A percentile compares a stretch with the other conserved stretches of the same genome.
Conservation (phyloP, 169 alveolate species). For the Plasmodium sp. region DNA sequence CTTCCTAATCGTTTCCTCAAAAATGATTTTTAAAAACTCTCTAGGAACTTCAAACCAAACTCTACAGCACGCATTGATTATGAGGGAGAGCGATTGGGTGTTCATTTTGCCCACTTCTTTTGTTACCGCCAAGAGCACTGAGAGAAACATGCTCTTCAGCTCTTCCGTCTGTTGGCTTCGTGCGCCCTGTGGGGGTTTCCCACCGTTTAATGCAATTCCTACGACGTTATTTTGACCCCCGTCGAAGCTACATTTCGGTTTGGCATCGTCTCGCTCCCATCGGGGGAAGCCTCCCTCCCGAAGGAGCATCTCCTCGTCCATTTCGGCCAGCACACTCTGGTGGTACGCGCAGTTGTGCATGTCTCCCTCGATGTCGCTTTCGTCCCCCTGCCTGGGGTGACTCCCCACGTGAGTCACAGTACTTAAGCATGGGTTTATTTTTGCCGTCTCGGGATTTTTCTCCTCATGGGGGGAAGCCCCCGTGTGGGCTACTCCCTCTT, state of each 20-base stretch:
- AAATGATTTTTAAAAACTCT: constrained; percentile 58
- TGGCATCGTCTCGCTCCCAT: background rate
- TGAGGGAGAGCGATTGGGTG: constrained; percentile 57
- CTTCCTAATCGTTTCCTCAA: constrained; percentile 42
- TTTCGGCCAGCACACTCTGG: background rate
- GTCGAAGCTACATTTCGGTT: background rate
- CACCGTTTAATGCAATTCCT: background rate
- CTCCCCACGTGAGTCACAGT: background rate
- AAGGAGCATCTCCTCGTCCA: background rate
- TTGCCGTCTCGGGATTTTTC: background rate
- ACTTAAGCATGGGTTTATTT: background rate
- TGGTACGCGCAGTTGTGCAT: background rate
- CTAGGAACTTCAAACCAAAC: constrained; percentile 22
- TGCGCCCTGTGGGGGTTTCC: background rate
- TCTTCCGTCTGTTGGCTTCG: background rate
- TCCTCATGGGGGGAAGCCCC: background rate
- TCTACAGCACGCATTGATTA: constrained; percentile 56
- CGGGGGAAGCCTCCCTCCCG: background rate
- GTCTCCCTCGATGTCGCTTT: background rate
- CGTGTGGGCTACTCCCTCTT: background rate
- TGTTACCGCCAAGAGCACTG: constrained; percentile 9
- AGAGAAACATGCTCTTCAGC: constrained; percentile 4
- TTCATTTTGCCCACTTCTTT: constrained; percentile 43
- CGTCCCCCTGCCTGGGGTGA: background rate
- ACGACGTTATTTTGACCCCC: background rate